These are phyloP conservation scores for Apiotrichum laibachii DNA, from an alignment of 1,284 basidiomycete genomes.

Conservation along the genomic window DNA sequence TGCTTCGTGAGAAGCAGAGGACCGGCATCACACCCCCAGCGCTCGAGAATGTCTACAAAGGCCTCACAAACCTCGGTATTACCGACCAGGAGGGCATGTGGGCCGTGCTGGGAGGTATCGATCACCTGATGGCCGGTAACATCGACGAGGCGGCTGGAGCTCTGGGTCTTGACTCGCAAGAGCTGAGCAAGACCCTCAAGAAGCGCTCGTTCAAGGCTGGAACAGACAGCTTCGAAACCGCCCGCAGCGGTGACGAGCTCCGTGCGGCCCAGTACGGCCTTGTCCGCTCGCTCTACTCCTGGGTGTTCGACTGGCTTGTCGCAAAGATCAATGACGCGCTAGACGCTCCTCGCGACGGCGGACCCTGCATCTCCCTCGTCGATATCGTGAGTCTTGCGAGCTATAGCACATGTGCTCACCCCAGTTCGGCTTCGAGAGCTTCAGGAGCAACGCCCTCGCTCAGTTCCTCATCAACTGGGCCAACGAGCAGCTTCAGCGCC, in stretches of 20 bases:
- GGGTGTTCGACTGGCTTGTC: constrained; percentile 20
- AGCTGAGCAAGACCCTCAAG: constrained; percentile 16
- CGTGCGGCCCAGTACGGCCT: constrained; percentile 19
- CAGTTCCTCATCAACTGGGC: constrained; percentile 28
- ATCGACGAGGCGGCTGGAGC: constrained; percentile 7
- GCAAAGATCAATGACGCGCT: constrained; percentile 17
- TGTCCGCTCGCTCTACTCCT: constrained; percentile 21
- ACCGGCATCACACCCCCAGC: constrained; percentile 10
- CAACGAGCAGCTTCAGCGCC: constrained; percentile 23
- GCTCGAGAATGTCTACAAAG: constrained; percentile 11
- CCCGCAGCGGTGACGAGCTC: constrained; percentile 17
- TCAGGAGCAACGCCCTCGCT: constrained; percentile 16
- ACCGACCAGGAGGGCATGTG: constrained; percentile 16
- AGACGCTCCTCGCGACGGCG: constrained; percentile 10
- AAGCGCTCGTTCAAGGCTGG: constrained; percentile 19
- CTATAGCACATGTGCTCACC: neutral
- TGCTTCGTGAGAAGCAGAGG: constrained; percentile 13
- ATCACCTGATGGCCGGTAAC: constrained; percentile 15
- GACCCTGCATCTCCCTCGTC: constrained; percentile 18
- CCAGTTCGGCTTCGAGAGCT: constrained; percentile 23
- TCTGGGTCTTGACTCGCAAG: constrained; percentile 13
- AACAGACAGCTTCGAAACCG: constrained; percentile 15
- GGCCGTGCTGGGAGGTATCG: constrained; percentile 19
- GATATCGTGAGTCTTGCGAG: constrained; percentile 7
- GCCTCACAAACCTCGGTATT: constrained; percentile 15